Base-by-base conservation (phyloP, 2,329 filamentous ascomycete species). In the Trichocomaceae sp. region DNA sequence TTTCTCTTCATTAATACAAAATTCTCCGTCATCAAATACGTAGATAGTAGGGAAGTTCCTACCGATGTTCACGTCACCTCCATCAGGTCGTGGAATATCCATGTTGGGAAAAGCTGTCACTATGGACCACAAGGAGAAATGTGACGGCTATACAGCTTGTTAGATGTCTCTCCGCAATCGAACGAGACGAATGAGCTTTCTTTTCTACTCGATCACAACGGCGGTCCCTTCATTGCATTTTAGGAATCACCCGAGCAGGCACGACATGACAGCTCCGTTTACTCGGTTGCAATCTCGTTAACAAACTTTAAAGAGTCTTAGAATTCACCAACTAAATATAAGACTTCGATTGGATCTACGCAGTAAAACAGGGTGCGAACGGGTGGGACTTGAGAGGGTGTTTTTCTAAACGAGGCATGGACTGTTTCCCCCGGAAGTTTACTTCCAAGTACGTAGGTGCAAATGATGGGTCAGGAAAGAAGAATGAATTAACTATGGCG, bases 1-100 rank as follows among this genome's bases (percentile, higher is more conserved):
- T n/a, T 19, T 9, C 8, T 50, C 12, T 1, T 26, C 9, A 47
- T 58, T 19, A 58, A 29, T 44, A 49, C 17, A 5, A 8, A 23
- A 17, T n/a, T 20, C 31, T 42, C n/a, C 8, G 5, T 17, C 2
- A 10, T 39, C 10, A 17, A n/a, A 45, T 39, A 5, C 41, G 12
- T n/a, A 47, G 15, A 15, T n/a, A 47, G 10, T 22, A 29, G 2
- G 31, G 31, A 1, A 3, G 31, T 20, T 20, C 56, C 31, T 50
- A 61, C 60, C 60, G 35, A 54, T 57, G 47, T 61, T 59, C 15
- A 61, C 33, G 48, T 61, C 60, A 6, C 57, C 55, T 44, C 56
- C 60, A 7, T 50, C 54, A 31, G 60, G 60, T 29, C n/a, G 50
- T 7, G 60, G 60, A 26, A 61, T 55, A 45, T 59, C 57, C 60